Conservation (phyloP, 2,329 filamentous ascomycete species). For the Exophiala sp. region DNA sequence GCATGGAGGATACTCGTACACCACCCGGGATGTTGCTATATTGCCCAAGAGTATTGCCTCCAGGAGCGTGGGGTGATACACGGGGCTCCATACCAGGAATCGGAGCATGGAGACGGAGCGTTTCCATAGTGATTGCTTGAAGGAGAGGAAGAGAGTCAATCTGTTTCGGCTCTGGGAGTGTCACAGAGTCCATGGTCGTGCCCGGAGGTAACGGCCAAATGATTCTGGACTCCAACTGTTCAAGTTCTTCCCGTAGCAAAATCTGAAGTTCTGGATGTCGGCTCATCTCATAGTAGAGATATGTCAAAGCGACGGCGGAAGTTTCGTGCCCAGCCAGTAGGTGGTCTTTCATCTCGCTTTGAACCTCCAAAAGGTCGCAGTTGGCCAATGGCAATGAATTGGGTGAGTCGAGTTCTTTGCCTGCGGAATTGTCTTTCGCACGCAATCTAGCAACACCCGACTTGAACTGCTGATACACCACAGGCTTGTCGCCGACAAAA, state of each 20-base stretch:
- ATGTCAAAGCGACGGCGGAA: slow-evolving; percentile 57
- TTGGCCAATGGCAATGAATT: slow-evolving; percentile 11
- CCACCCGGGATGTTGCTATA: slow-evolving; percentile 43
- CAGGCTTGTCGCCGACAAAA: slow-evolving; percentile 34
- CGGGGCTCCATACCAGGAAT: slow-evolving; percentile 63
- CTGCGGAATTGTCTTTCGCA: slow-evolving; percentile 19
- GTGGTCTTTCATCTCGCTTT: slow-evolving; percentile 75
- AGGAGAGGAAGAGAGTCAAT: slow-evolving; percentile 53
- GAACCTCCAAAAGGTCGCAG: slow-evolving; percentile 41
- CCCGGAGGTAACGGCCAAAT: slow-evolving; percentile 18
- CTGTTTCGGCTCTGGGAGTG: slow-evolving; percentile 39
- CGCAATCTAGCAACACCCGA: slow-evolving; percentile 43
- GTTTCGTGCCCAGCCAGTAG: slow-evolving; percentile 76
- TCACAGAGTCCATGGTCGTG: slow-evolving; percentile 7
- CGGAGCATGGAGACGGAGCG: slow-evolving; percentile 58
- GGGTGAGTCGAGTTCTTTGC: slow-evolving; percentile 21
- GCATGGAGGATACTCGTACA: slow-evolving; percentile 46
- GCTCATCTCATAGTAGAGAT: slow-evolving; percentile 39
- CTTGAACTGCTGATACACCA: slow-evolving; percentile 53
- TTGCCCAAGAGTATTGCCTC: slow-evolving; percentile 36
- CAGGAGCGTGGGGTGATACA: slow-evolving; percentile 35
- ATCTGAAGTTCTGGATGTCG: slow-evolving; percentile 33
- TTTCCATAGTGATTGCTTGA: slow-evolving; percentile 59
- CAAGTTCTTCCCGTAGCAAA: slow-evolving; percentile 33
- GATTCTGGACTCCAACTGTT: slow-evolving; percentile 29